Evolutionary conservation across 169 alveolate genomes (phyloP).

Genomic region (Cryptosporidium baileyi): DNA sequence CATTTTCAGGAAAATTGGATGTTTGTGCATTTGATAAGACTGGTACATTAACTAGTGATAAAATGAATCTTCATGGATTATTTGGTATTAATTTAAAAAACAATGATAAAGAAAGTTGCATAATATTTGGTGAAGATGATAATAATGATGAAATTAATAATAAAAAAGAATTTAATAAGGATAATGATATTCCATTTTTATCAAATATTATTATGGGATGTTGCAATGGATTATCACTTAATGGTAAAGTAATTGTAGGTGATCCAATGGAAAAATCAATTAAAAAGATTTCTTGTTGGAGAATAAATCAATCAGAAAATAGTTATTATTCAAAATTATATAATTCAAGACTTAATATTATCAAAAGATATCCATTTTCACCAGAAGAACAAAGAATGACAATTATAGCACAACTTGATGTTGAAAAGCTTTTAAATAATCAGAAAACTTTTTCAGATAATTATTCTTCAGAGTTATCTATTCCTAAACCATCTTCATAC

Average conservation of each 20-base stretch:
- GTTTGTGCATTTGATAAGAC: conserved; percentile 97
- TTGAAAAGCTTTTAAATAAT: no score
- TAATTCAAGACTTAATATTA: conserved; percentile 50
- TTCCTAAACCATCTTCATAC: not conserved
- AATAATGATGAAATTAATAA: not conserved
- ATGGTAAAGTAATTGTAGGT: conserved; percentile 87
- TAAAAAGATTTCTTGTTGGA: conserved; percentile 27
- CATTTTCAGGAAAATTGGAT: conserved; percentile 92
- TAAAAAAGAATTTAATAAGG: not conserved
- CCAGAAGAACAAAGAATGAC: conserved; percentile 88
- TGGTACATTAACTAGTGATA: conserved; percentile 96
- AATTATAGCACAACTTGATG: conserved; percentile 50
- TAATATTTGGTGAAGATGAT: not conserved
- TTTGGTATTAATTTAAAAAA: conserved; percentile 25
- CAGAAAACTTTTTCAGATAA: no score
- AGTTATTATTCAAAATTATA: not conserved
- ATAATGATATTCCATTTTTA: conserved; percentile 71
- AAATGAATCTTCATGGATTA: conserved; percentile 80
- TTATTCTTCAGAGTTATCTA: not conserved
- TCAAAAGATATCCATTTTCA: conserved; percentile 84
- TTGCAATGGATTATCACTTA: conserved; percentile 91
- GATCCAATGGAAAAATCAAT: conserved; percentile 93
- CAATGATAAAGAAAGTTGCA: not conserved
- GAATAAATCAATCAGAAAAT: conserved; percentile 7
- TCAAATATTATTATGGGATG: conserved; percentile 91